Base-by-base conservation (phyloP, 768 basidiomycete species). In the Lentinula sp. region DNA sequence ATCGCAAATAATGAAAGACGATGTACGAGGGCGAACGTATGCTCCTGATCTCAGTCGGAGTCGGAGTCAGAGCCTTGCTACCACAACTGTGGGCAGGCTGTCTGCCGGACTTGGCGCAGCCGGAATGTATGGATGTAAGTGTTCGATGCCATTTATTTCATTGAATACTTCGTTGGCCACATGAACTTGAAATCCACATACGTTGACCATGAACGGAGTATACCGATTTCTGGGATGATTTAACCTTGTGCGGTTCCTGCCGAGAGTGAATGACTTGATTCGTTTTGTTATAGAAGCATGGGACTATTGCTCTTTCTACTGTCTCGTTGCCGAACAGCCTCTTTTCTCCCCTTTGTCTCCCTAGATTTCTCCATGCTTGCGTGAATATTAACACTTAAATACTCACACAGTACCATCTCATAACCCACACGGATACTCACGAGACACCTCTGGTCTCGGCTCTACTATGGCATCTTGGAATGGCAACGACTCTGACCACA, bases 61-160 rank as follows among this genome's bases (percentile, higher is more conserved):
- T 72, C 79, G 90, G 35, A 90, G 88, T 2, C 90, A 92, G 66
- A 88, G 87, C 0, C 79, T 92, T 59, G 90, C 88, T 0, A 81
- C 87, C 4, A 76, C 79, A 3, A 79, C 88, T 0, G 81, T 86
- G 4, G 76, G 79, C 3, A 79, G 86, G 15, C 81, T 82, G 4
- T 79, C 78, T 2, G 75, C 81, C 20, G 79, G 84, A 0, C 69
- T 58, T 42, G 49, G 51, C 6, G 20, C 50, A 32, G n/a, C 54
- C 75, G 55, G 55, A 42, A 56, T 56, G 37, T 56, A 56, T 43
- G 55, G 55, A 56, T 56, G 55, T 56, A 23, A 56, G 55, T 56
- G 46, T 48, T 48, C 46, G 46, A 48, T 48, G 20, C 2, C 20
- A 23, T 48, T 4, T 45, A 15, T 16, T 46, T 4, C 18, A 9